Evolutionary conservation across 345 rosid genomes (phyloP).

Genomic region (Capsella bursapastoris): DNA sequence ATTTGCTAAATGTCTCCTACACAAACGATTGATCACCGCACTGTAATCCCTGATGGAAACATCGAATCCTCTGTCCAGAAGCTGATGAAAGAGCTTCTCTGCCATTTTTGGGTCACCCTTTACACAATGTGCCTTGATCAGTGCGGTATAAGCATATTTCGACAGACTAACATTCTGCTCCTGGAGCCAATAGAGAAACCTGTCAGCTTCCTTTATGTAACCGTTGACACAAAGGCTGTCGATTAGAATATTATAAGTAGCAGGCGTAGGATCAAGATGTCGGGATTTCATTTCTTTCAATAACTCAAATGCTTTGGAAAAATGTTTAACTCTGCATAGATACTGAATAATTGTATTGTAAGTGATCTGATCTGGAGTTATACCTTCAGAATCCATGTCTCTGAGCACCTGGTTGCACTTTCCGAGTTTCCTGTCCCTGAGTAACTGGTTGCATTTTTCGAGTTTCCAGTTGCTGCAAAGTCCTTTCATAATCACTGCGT

Average conservation of each 20-base stretch:
- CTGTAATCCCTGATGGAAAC: conserved; percentile 69
- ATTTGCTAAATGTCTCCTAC: conserved; percentile 52
- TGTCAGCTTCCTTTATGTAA: conserved; percentile 55
- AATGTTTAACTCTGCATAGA: conserved; percentile 51
- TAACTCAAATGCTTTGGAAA: conserved; percentile 52
- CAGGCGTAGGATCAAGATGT: conserved; percentile 58
- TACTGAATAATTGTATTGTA: conserved; percentile 63
- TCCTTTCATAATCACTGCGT: conserved; percentile 67
- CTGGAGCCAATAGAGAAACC: conserved; percentile 55
- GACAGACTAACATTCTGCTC: conserved; percentile 42
- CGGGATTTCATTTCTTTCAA: conserved; percentile 49
- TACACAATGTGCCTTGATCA: conserved; percentile 77
- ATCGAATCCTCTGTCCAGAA: conserved; percentile 64
- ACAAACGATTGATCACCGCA: conserved; percentile 72
- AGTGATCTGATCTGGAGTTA: conserved; percentile 65
- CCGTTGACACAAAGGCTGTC: conserved; percentile 60
- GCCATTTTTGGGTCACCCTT: conserved; percentile 64
- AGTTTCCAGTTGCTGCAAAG: conserved; percentile 50
- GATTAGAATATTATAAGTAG: conserved; percentile 66
- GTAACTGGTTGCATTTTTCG: conserved; percentile 50
- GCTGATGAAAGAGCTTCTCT: conserved; percentile 48
- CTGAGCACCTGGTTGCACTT: conserved; percentile 53
- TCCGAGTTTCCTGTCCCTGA: conserved; percentile 39
- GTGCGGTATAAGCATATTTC: conserved; percentile 64
- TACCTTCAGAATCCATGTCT: conserved; percentile 57